Evolutionary conservation across 306 rosid genomes (phyloP).

Genomic region (Pyrus betulifolia): DNA sequence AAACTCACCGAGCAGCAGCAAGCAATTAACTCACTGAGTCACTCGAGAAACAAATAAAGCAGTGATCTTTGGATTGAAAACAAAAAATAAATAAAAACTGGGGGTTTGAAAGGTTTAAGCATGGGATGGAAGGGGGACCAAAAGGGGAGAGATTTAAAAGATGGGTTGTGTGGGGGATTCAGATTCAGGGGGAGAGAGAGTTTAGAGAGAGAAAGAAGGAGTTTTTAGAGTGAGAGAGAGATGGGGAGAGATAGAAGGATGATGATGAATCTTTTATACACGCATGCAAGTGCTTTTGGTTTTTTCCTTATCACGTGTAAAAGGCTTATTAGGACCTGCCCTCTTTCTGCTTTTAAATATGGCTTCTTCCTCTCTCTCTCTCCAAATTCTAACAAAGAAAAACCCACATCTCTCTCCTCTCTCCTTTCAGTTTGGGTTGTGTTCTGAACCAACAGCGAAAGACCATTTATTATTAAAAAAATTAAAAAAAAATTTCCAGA

Average conservation of each 20-base stretch:
- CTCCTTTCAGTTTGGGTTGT: slow-evolving; percentile 17
- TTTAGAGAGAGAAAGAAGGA: neutral
- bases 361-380: slow-evolving; percentile 11
- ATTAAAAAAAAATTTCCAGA: neutral
- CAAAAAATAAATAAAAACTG: neutral
- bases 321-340: slow-evolving; percentile 42
- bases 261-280: slow-evolving; percentile 72
- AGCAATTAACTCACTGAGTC: neutral
- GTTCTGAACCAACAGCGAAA: slow-evolving; percentile 39
- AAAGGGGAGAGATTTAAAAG: slow-evolving; percentile 11
- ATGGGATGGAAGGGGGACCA: slow-evolving; percentile 1
- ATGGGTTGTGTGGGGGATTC: slow-evolving; percentile 17
- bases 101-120: neutral
- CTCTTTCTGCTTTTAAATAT: slow-evolving; percentile 20
- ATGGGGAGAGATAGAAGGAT: slow-evolving; percentile 8
- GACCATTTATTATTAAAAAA: slow-evolving; percentile 18
- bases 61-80: neutral
- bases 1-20: neutral
- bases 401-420: neutral
- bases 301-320: slow-evolving; percentile 73
- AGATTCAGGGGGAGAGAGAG: slow-evolving; percentile 12
- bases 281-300: slow-evolving; percentile 85
- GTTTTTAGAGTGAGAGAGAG: neutral
- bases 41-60: neutral
- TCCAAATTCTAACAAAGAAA: neutral